Evolutionary conservation across 2,329 filamentous ascomycete genomes (phyloP).

Genomic region (Penicillium thymicola): DNA sequence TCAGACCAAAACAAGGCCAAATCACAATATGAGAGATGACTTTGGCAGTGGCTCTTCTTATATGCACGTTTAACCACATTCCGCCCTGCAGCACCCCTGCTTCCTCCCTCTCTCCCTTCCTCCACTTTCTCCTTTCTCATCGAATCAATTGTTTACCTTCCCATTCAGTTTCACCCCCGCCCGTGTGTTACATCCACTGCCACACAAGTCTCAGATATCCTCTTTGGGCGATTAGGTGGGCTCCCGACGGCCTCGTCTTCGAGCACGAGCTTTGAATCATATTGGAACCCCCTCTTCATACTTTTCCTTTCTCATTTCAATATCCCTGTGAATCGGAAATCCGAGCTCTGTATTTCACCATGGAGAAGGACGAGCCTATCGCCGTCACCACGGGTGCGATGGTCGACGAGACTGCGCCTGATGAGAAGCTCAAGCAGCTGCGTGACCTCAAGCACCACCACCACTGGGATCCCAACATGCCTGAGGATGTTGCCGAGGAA

Average conservation of each 20-base stretch:
- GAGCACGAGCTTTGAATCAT: not conserved
- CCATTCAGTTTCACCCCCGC: not conserved
- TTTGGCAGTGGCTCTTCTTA: not conserved
- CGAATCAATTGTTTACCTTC: not conserved
- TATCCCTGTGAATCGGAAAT: not conserved
- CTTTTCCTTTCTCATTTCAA: not conserved
- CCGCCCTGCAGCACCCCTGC: not conserved
- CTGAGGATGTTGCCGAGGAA: conserved; percentile 60
- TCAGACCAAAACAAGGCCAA: not conserved
- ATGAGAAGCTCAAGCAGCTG: conserved; percentile 38
- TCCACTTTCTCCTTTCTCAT: not conserved
- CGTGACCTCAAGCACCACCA: conserved; percentile 59
- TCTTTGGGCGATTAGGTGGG: conserved; percentile 15
- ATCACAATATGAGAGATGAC: not conserved
- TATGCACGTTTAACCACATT: not conserved
- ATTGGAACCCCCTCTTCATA: not conserved
- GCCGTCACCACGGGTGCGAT: conserved; percentile 17
- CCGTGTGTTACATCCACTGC: conserved; percentile 11
- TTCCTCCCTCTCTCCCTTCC: not conserved
- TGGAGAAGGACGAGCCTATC: conserved; percentile 24
- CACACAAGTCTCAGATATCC: conserved; percentile 6
- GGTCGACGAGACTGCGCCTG: conserved; percentile 22
- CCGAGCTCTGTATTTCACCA: conserved; percentile 2
- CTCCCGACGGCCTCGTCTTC: conserved; percentile 6
- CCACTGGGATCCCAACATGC: conserved; percentile 63